Conservation (phyloP, 306 rosid species). For the Lablab purpureus region DNA sequence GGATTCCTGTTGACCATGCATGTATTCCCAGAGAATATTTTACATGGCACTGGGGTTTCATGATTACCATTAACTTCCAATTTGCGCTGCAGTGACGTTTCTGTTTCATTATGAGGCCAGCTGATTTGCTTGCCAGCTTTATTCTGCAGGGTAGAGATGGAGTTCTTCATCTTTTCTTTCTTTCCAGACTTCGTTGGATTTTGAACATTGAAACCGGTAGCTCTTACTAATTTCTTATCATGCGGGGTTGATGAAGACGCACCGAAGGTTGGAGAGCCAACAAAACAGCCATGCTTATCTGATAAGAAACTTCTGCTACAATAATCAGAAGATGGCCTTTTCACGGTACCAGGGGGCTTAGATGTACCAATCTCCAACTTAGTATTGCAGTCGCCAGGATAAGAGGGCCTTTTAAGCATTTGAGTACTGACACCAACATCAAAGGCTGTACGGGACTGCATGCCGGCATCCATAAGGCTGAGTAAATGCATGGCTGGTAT, state of each 20-base stretch:
- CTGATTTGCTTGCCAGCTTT: slow-evolving; percentile 49
- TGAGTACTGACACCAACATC: slow-evolving; percentile 59
- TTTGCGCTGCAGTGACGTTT: slow-evolving; percentile 49
- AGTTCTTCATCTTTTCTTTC: slow-evolving; percentile 64
- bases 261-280: slow-evolving; percentile 55
- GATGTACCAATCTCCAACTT: slow-evolving; percentile 63
- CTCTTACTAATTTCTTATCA: slow-evolving; percentile 50
- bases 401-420: slow-evolving; percentile 64
- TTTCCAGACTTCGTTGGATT: slow-evolving; percentile 59
- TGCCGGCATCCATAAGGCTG: slow-evolving; percentile 95
- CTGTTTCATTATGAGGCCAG: slow-evolving; percentile 47
- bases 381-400: slow-evolving; percentile 60
- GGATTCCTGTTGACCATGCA: slow-evolving; percentile 85
- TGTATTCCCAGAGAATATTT: slow-evolving; percentile 48
- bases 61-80: slow-evolving; percentile 50
- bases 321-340: slow-evolving; percentile 57
- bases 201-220: slow-evolving; percentile 52
- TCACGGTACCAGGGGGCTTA: slow-evolving; percentile 55
- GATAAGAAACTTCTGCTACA: slow-evolving; percentile 55
- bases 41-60: slow-evolving; percentile 54
- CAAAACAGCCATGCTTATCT: slow-evolving; percentile 65
- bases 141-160: slow-evolving; percentile 53
- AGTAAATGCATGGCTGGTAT: slow-evolving; percentile 99
- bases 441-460: slow-evolving; percentile 71
- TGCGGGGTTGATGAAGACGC: slow-evolving; percentile 67